Evolutionary conservation across 352 stramenopile genomes (phyloP), one percentile per base, ranked within the genome.

Genomic region (Phytophthora pinifolia): DNA sequence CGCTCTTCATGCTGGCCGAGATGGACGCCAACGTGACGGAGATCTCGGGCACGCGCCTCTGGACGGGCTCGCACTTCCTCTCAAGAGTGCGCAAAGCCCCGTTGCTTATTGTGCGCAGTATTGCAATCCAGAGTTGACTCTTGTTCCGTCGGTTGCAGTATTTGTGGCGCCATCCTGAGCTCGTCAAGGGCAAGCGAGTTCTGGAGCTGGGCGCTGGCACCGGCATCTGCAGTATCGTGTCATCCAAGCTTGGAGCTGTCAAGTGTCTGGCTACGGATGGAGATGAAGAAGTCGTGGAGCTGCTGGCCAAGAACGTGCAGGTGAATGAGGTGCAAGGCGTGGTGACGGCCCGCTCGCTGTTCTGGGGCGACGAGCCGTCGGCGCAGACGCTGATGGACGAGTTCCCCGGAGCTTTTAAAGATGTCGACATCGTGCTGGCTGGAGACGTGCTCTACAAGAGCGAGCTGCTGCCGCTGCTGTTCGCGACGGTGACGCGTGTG

Each of bases 391-490:
- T 83, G 37, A 25, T 76, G 32, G 33, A 48, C 3, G 57, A 70
- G 25, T 56, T 78, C 18, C 65, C 72, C 8, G 34, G 43, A 9
- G 68, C 49, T 12, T 59, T 79, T 33, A 44, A 20, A 3, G 29
- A 57, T 20, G 69, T 81, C 13, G 74, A 89, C 50, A 44, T 89
- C 32, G 62, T 92, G 20, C 42, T 93, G 13, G 83, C 83, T 3
- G 83, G 78, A 45, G 83, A 93, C 50, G 83, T 93, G 41, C 66
- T 90, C 10, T 93, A 93, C 60, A 93, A 93, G 65, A 60, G 67
- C 33, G 73, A 78, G 43, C 30, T 93, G 20, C 46, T 93, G 27
- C 73, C 64, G 14, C 68, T 88, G n/a, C 72, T 93, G 17, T 76
- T 93, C 37, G 31, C 38, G 17, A 89, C 83, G 33, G 73, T 88